phyloP scores from a whole-genome alignment of 2,329 filamentous ascomycete genomes.

The Paecilomyces niveus region DNA sequence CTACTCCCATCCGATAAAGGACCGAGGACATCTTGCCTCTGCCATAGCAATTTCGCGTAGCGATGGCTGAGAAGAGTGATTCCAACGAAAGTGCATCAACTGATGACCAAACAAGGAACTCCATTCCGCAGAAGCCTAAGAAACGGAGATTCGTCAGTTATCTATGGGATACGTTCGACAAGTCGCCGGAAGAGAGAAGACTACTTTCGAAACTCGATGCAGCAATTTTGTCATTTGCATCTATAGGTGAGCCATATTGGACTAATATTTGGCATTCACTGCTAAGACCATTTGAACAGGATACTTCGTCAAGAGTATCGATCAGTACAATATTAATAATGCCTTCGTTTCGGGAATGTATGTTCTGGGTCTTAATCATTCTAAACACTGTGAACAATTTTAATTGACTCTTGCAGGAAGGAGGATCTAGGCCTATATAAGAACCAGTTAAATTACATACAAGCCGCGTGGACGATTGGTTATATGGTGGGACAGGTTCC shows the following conservation, averaged over 20 bases:
- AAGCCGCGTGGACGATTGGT: slow-evolving; percentile 53
- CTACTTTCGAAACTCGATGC: slow-evolving; percentile 45
- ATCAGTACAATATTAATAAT: slow-evolving; percentile 41
- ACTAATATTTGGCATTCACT: neutral
- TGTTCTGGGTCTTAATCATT: slow-evolving; percentile 2
- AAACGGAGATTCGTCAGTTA: slow-evolving; percentile 43
- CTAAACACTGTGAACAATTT: neutral
- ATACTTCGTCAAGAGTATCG: slow-evolving; percentile 46
- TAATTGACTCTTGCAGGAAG: slow-evolving; percentile 31
- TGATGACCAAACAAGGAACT: neutral
- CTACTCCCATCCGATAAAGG: neutral
- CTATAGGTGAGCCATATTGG: slow-evolving; percentile 23
- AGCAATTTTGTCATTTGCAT: slow-evolving; percentile 43
- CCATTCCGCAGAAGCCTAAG: neutral
- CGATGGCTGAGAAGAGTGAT: neutral
- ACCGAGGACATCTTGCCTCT: neutral
- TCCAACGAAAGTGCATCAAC: neutral
- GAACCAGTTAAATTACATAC: slow-evolving; percentile 51
- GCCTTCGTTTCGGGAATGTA: slow-evolving; percentile 43
- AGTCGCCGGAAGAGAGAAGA: slow-evolving; percentile 42
- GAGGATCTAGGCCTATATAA: slow-evolving; percentile 47
- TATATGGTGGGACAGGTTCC: slow-evolving; percentile 51
- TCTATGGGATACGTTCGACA: slow-evolving; percentile 49
- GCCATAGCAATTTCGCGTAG: neutral
- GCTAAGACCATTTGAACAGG: slow-evolving; percentile 17